Base-by-base conservation (phyloP, 2,329 filamentous ascomycete genomes). In the Botrytis fragariae region DNA sequence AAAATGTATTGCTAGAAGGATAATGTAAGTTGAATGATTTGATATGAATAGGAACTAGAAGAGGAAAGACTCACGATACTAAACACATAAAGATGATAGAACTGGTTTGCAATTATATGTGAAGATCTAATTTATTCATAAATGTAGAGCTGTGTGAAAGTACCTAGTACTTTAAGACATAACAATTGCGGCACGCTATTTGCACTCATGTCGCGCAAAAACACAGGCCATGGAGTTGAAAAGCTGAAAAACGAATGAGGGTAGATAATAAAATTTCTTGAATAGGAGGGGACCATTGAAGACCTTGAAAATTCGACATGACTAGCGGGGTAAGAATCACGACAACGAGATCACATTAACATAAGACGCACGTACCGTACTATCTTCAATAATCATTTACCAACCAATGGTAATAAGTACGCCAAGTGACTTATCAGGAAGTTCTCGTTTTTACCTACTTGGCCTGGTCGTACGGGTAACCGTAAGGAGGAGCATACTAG, bases 191-290 rank as follows among this genome's bases (percentile, higher is more conserved):
- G 12, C 16, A n/a, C 48, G 25, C 25, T n/a, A 2, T 54, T 54
- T n/a, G 25, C 12, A 54, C 25, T 54, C 5, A n/a, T 54, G 48
- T 7, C 3, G 16, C 5, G 14, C 25, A 16, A n/a, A n/a, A 12
- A 54, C 25, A 16, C 25, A n/a, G 25, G n/a, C 48, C 25, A n/a
- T 54, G 48, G 25, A 3, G 1, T 51, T 51, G 25, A 51, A n/a
- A 1, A n/a, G 12, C 1, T 54, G 25, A 1, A 54, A 16, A n/a
- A 54, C n/a, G 12, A 16, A 54, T n/a, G 25, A n/a, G 25, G 4
- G 12, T 14, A 54, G 25, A 5, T 3, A 6, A 54, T 6, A 0
- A 54, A 3, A 6, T 2, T n/a, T 7, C 3, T 12, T n/a, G 25
- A n/a, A n/a, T n/a, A n/a, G 12, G 48, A 54, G 48, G 48, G 48